phyloP scores from a whole-genome alignment of 2,329 filamentous ascomycete species.

The Pseudogymnoascus sp. region DNA sequence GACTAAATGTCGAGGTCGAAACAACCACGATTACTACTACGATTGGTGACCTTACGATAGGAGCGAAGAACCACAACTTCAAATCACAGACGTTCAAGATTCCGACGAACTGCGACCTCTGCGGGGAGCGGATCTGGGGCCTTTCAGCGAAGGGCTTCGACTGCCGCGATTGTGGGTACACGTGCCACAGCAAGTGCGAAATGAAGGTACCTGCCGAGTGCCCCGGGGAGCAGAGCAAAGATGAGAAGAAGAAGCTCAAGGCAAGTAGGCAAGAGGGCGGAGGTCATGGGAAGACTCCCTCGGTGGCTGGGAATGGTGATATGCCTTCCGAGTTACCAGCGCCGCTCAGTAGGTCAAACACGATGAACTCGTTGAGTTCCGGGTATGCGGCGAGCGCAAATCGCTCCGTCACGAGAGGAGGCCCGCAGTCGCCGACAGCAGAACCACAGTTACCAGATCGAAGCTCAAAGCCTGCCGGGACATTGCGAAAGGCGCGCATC shows the following conservation, averaged over 20 bases:
- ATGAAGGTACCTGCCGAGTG: conserved; percentile 98
- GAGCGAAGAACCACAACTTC: conserved; percentile 94
- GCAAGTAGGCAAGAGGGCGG: conserved; percentile 74
- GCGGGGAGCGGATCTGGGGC: conserved; percentile 95
- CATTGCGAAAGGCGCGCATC: conserved; percentile 57
- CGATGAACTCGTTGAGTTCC: conserved; percentile 83
- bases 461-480: conserved; percentile 19
- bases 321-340: conserved; percentile 54
- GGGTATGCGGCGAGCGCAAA: conserved; percentile 77
- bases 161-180: conserved; percentile 94
- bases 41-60: conserved; percentile 87
- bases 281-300: conserved; percentile 36
- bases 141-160: conserved; percentile 94
- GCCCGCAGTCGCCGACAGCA: conserved; percentile 41
- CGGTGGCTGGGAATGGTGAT: conserved; percentile 10
- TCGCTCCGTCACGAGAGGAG: conserved; percentile 62
- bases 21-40: conserved; percentile 85
- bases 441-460: conserved; percentile 42
- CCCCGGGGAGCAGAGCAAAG: conserved; percentile 87
- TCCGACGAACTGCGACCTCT: conserved; percentile 95
- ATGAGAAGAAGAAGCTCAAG: conserved; percentile 93
- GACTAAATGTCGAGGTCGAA: conserved; percentile 85
- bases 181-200: conserved; percentile 96
- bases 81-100: conserved; percentile 99
- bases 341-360: conserved; percentile 63